Evolutionary conservation across 306 rosid species (phyloP).

Genomic region (Aeschynomene evenia): DNA sequence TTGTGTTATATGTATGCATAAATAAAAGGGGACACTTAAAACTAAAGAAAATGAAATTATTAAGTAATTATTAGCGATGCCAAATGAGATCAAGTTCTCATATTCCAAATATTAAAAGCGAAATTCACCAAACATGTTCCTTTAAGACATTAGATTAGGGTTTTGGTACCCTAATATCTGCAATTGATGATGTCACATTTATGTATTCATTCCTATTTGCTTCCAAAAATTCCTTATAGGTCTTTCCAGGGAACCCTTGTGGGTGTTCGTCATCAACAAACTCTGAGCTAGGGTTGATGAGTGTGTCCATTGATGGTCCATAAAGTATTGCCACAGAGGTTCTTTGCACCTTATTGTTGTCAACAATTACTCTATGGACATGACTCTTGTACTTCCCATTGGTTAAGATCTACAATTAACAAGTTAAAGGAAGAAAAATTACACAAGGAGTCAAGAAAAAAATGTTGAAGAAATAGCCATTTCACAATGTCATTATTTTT

Average conservation of each 20-base stretch:
- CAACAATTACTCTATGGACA: conserved; percentile 54
- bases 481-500: no score
- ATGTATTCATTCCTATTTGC: conserved; percentile 37
- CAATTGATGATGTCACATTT: conserved; percentile 35
- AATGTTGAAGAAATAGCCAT: not conserved
- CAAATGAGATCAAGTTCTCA: no score
- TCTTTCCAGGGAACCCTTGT: conserved; percentile 35
- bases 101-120: no score
- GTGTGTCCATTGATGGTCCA: conserved; percentile 50
- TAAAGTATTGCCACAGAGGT: conserved; percentile 52
- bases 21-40: no score
- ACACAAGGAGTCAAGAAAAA: not conserved
- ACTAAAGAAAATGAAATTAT: no score
- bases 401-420: conserved; percentile 42
- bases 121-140: no score
- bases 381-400: conserved; percentile 66
- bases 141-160: no score
- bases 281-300: conserved; percentile 39
- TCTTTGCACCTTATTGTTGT: conserved; percentile 48
- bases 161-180: not conserved
- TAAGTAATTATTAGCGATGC: no score
- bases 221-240: conserved; percentile 49
- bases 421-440: no score
- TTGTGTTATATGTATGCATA: no score
- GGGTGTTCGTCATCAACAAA: conserved; percentile 50